Conservation (phyloP, 2,329 filamentous ascomycete genomes). For the Aspergillus hiratsukae region DNA sequence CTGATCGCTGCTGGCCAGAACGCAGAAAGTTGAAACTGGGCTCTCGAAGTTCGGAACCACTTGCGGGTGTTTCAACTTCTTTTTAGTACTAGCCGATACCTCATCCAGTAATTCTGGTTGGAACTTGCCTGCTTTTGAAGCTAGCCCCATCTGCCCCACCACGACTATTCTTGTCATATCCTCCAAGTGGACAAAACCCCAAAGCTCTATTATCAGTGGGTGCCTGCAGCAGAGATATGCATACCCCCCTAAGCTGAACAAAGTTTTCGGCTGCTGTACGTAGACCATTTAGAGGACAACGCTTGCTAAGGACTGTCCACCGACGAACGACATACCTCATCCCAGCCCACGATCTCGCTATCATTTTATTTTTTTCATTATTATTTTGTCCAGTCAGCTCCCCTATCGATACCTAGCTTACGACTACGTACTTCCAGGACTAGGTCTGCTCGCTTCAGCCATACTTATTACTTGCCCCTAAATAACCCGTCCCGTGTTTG, state of each 20-base stretch:
- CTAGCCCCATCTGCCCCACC: background rate
- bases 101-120: background rate
- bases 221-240: background rate
- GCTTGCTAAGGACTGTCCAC: background rate
- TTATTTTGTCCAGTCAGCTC: background rate
- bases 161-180: background rate
- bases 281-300: background rate
- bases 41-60: background rate
- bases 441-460: background rate
- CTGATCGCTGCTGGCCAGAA: background rate
- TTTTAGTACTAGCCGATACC: background rate
- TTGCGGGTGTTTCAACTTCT: background rate
- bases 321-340: slow-evolving; percentile 12
- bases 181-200: background rate
- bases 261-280: background rate
- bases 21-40: background rate
- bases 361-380: slow-evolving; percentile 2
- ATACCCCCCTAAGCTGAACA: background rate
- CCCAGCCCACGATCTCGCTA: slow-evolving; percentile 10
- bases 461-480: background rate
- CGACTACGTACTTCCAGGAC: background rate
- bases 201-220: background rate
- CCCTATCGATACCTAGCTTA: background rate
- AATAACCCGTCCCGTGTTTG: background rate
- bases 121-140: background rate